These are phyloP conservation scores for Anisodus acutangulus DNA, from an alignment of 257 asterid species.

Conservation along the genomic window DNA sequence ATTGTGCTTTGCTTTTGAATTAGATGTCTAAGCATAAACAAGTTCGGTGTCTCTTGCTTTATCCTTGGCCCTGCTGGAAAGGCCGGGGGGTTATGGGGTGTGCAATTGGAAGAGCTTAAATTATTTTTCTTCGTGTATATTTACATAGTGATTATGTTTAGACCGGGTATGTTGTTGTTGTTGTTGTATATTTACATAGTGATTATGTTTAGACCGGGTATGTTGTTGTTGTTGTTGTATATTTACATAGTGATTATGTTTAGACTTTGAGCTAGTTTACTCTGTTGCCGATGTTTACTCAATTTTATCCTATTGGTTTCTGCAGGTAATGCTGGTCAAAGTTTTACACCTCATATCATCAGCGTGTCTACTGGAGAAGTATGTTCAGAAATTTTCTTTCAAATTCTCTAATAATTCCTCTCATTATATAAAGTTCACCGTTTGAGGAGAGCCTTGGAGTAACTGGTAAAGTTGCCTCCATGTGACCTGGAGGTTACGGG, in stretches of 20 bases:
- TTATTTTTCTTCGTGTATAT: neutral
- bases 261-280: neutral
- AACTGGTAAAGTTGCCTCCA: no score
- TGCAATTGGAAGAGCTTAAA: neutral
- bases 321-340: slow-evolving; percentile 61
- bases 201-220: neutral
- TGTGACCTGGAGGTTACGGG: no score
- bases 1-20: neutral
- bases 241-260: neutral
- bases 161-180: no score
- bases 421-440: neutral
- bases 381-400: slow-evolving; percentile 33
- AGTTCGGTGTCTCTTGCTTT: neutral
- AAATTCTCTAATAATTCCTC: neutral
- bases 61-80: neutral
- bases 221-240: neutral
- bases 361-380: slow-evolving; percentile 66
- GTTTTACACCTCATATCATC: slow-evolving; percentile 57
- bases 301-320: slow-evolving; percentile 26
- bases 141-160: neutral
- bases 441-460: no score
- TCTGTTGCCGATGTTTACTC: neutral
- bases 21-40: neutral
- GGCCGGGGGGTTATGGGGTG: neutral
- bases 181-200: neutral